Evolutionary conservation across 805 yeast species (phyloP), one percentile per base, ranked within the genome.

Genomic region (Sugiyamaella marilandica): DNA sequence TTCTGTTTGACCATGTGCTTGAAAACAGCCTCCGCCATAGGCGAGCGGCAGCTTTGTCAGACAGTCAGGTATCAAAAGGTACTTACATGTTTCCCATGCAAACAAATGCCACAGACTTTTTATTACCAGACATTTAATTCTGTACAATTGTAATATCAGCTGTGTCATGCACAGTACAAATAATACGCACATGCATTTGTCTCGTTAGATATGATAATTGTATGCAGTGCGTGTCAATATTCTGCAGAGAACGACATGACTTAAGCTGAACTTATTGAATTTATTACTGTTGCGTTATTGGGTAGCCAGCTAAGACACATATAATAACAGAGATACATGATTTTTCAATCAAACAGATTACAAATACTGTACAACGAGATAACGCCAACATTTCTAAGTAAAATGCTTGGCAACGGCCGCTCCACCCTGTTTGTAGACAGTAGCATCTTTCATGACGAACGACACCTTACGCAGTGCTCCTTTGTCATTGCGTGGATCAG

Each of bases 21-120:
- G 70, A 91, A 89, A 1, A 90, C 87, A 0, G 97, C 97, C 70
- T 92, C 97, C 0, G 98, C 97, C 98, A 91, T 92, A 11, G 98
- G 98, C 1, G 97, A 89, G 47, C 97, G 91, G 65, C 97, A 90
- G 19, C 87, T 83, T 35, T 26, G 41, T 51, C 24, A 49, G 52
- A 13, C 33, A 14, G 21, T 10, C n/a, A 18, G 14, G 36, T 10
- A 26, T 16, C 19, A 9, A n/a, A 9, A 1, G 4, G 8, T 33
- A 57, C 86, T 59, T 73, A 82, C 84, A 87, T 87, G 68, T 91
- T 91, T 2, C 97, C 97, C 24, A 89, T 74, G 64, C 97, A 91
- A 0, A 90, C 92, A 66, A 91, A 90, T 0, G 95, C 97, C 10
- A 91, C 95, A 1, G 62, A 58, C 11, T 58, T 26, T 19, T 56